Percentiles rank a stretch among this genome's conserved stretches.
These are phyloP conservation scores for Coemansia sp. DNA, from an alignment of 192 early-diverging fungal species.

Conservation along the genomic window DNA sequence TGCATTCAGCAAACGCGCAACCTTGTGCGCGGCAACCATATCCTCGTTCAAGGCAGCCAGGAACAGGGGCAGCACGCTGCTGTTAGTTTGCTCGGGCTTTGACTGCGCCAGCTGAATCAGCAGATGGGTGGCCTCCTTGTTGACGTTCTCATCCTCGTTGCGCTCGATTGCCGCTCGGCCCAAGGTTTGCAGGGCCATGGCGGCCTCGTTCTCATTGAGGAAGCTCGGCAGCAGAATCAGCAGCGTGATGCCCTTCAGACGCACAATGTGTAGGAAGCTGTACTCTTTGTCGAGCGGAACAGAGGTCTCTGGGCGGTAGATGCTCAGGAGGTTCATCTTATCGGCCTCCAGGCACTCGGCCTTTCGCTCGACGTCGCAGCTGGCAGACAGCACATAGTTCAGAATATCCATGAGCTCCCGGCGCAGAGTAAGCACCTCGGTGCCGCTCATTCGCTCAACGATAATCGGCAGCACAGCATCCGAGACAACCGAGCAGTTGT, in stretches of 20 bases:
- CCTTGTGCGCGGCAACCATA: slow-evolving; percentile 22
- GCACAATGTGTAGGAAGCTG: slow-evolving; percentile 66
- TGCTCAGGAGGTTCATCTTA: slow-evolving; percentile 74
- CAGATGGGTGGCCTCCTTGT: slow-evolving; percentile 50
- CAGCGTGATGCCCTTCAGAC: slow-evolving; percentile 68
- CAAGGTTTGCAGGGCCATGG: slow-evolving; percentile 41
- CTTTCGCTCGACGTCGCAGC: slow-evolving; percentile 39
- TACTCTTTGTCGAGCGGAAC: slow-evolving; percentile 69
- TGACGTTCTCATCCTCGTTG: slow-evolving; percentile 51
- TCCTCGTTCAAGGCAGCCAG: slow-evolving; percentile 37
- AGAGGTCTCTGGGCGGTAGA: slow-evolving; percentile 66
- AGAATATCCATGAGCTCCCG: slow-evolving; percentile 67
- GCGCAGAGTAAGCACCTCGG: slow-evolving; percentile 53
- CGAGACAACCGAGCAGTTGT: slow-evolving; percentile 56
- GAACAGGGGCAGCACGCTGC: slow-evolving; percentile 41
- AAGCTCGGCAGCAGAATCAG: slow-evolving; percentile 61
- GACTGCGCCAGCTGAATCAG: slow-evolving; percentile 48
- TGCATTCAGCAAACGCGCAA: slow-evolving; percentile 38
- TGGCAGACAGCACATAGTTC: slow-evolving; percentile 70
- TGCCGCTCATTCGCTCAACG: slow-evolving; percentile 58
- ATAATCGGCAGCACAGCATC: slow-evolving; percentile 64
- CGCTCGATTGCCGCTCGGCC: slow-evolving; percentile 41
- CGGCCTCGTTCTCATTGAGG: slow-evolving; percentile 57
- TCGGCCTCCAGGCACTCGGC: slow-evolving; percentile 61
- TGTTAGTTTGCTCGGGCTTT: slow-evolving; percentile 26